Base-by-base conservation (phyloP, 257 asterid genomes). In the Primulina huaijiensis region DNA sequence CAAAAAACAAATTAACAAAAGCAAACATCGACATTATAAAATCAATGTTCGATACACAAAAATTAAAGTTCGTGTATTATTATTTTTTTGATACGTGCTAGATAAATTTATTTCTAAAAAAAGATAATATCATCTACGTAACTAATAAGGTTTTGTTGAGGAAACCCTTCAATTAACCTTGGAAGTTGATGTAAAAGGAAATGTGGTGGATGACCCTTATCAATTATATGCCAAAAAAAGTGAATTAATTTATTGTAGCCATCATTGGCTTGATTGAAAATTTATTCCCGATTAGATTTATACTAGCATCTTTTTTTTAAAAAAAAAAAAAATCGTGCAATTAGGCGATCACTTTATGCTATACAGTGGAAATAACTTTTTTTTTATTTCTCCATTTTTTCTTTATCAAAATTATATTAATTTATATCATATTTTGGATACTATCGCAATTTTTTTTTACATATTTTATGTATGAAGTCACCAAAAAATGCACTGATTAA, bases 211-310 rank as follows among this genome's bases (percentile, higher is more conserved):
- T 66, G 74, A 65, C 74, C 65, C 35, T 55, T 70, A 70, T 69
- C 70, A 70, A 70, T 79, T 68, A 74, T 72, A 46, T 57, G 68
- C 52, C 67, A 79, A 69, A 75, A 74, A 85, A 88, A 81, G 89
- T 75, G 71, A 80, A 50, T 4, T 50, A 50, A 16, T 50, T 75
- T 81, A 69, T 78, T 69, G 70, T 60, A 75, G 78, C 65, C 88
- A 88, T 88, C 75, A 88, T 88, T 86, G 65, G 63, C 69, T 77
- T 82, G 83, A 72, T 83, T 85, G 88, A 80, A 84, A 75, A 63
- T 62, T 82, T 72, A 72, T 78, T 72, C 78, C 20, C 74, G 67
- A 35, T 73, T 76, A 62, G 78, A 75, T 65, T 69, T 84, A 79
- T 70, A 64, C 60, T 77, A 71, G 77, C 80, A 75, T 67, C 84